Conservation (phyloP, 2,329 filamentous ascomycete genomes). For the Emmonsia crescens region DNA sequence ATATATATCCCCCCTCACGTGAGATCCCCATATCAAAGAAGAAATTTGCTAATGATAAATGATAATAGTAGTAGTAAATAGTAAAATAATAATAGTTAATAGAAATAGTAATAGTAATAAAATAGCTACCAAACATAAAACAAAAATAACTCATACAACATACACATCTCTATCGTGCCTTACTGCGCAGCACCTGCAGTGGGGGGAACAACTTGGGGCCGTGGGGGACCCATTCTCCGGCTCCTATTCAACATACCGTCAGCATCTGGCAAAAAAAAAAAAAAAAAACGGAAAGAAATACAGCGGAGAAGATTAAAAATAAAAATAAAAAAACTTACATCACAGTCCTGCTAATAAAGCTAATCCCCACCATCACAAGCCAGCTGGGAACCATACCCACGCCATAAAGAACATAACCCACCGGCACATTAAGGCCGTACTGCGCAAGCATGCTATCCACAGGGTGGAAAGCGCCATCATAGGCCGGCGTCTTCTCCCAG, state of each 20-base stretch:
- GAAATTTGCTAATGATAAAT: neutral
- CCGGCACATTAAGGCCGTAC: constrained; percentile 41
- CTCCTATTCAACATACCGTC: constrained; percentile 16
- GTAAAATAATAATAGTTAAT: neutral
- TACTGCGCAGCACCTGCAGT: constrained; percentile 16
- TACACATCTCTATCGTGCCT: neutral
- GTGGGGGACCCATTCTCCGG: constrained; percentile 15
- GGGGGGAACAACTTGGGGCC: constrained; percentile 12
- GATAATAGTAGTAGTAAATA: neutral
- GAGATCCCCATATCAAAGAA: neutral
- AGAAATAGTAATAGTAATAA: neutral
- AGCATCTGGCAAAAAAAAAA: constrained; percentile 4
- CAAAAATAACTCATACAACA: neutral
- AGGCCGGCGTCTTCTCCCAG: constrained; percentile 41
- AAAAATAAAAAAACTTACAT: constrained; percentile 40
- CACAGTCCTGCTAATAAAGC: constrained; percentile 48
- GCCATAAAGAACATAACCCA: constrained; percentile 47
- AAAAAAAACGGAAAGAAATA: constrained; percentile 2
- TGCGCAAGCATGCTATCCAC: constrained; percentile 48
- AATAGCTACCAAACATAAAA: neutral
- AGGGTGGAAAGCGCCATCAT: constrained; percentile 51
- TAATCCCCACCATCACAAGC: constrained; percentile 54
- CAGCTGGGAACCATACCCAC: constrained; percentile 52
- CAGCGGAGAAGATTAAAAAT: neutral
- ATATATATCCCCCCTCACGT: neutral